These are phyloP conservation scores for Colletotrichum zoysiae DNA, from an alignment of 2,329 filamentous ascomycete species.

Conservation along the genomic window DNA sequence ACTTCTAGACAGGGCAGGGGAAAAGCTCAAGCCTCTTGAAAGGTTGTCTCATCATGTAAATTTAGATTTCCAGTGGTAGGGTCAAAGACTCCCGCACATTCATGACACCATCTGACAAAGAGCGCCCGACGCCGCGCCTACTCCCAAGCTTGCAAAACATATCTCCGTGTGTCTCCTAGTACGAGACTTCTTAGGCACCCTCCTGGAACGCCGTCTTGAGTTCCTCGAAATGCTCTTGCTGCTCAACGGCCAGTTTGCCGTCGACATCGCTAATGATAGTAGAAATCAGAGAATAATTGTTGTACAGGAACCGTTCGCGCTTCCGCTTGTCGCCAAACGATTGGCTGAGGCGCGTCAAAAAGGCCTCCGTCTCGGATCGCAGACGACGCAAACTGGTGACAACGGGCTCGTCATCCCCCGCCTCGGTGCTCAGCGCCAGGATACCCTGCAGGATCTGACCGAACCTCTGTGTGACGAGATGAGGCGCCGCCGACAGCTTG, in stretches of 20 bases:
- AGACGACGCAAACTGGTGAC: slow-evolving; percentile 83
- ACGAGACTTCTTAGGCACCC: slow-evolving; percentile 47
- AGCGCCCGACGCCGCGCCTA: slow-evolving; percentile 35
- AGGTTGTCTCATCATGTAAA: slow-evolving; percentile 18
- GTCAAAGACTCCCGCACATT: slow-evolving; percentile 16
- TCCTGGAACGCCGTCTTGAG: slow-evolving; percentile 72
- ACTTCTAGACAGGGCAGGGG: slow-evolving; percentile 23
- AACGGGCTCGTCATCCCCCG: slow-evolving; percentile 94
- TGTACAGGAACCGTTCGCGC: slow-evolving; percentile 88
- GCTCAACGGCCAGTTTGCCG: slow-evolving; percentile 80
- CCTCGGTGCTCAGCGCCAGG: slow-evolving; percentile 85
- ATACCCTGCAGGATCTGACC: slow-evolving; percentile 92
- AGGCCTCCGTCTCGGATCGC: slow-evolving; percentile 84
- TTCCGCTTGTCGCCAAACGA: slow-evolving; percentile 83
- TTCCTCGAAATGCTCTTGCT: slow-evolving; percentile 79
- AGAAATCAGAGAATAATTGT: slow-evolving; percentile 94
- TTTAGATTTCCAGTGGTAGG: slow-evolving; percentile 5
- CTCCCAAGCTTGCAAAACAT: slow-evolving; percentile 9
- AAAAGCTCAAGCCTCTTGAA: background rate
- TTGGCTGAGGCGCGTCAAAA: slow-evolving; percentile 82
- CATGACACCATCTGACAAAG: slow-evolving; percentile 27
- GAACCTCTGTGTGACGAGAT: slow-evolving; percentile 94
- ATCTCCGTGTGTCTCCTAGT: background rate
- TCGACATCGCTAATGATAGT: slow-evolving; percentile 87
- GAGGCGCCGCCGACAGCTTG: slow-evolving; percentile 83